Evolutionary conservation across 768 basidiomycete species (phyloP), one percentile per base, ranked within the genome.

Genomic region (Pulveroboletus sp.): DNA sequence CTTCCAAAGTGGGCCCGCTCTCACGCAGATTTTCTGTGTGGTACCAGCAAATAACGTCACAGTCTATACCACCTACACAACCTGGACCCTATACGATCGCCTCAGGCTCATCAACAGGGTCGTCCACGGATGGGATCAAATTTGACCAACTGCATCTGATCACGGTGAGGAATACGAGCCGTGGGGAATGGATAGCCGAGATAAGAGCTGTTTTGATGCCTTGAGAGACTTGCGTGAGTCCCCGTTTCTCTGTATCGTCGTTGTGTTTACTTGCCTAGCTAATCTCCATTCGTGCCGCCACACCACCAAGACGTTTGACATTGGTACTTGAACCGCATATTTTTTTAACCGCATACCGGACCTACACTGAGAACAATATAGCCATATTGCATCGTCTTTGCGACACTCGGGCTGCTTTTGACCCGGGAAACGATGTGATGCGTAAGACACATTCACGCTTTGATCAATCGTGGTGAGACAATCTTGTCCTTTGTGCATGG

Each of bases 131-230:
- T 21, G 63, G 58, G 25, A 61, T 65, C 48, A 51, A 35, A 16
- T 64, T 55, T 19, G 50, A 62, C 11, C 57, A 65, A 11, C 40
- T 64, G 24, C 61, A 57, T 10, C 53, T 64, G 12, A 52, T 65
- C 40, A 50, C 54, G 17, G 56, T 64, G 20, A 58, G 63, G 46
- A 60, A 60, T 36, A 65, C 61, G 27, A 63, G 63, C 40, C 36
- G 42, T 14, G 63, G 60, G 29, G 63, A 65, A 39, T 64, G 63
- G 63, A 47, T 53, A 47, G 58, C 63, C 10, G 63, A 64, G 43
- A 52, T 64, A 35, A 51, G 52, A 40, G 63, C 58, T 20, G 53
- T 65, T 34, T 45, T 23, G 24, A 37, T 43, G 38, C 31, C 40
- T 35, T 59, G 55, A 59, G 33, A 33, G 34, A 43, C 17, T 6